These are phyloP conservation scores for Fusarium algeriense DNA, from an alignment of 2,329 filamentous ascomycete genomes.

Conservation along the genomic window DNA sequence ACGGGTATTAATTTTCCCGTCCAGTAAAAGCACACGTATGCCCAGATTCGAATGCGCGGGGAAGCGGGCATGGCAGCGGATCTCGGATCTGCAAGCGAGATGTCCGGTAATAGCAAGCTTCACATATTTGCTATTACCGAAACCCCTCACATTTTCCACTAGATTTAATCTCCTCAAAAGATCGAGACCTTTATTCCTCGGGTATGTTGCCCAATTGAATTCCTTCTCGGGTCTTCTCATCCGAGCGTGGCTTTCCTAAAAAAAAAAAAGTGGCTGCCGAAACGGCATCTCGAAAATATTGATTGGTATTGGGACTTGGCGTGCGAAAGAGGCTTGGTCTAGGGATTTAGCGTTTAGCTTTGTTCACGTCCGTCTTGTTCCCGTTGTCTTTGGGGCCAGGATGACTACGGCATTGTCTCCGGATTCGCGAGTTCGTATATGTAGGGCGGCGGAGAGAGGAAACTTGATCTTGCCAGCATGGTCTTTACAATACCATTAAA, in stretches of 20 bases:
- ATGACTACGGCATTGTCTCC: constrained; percentile 13
- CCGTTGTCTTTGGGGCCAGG: constrained; percentile 18
- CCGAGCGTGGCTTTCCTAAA: constrained; percentile 16
- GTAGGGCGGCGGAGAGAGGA: neutral
- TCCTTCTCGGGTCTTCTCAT: constrained; percentile 14
- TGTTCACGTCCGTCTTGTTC: constrained; percentile 43
- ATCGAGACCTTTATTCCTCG: neutral
- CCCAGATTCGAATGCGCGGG: constrained; percentile 1
- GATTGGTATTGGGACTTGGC: neutral
- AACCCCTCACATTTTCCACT: neutral
- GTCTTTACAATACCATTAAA: neutral
- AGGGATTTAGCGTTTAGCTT: constrained; percentile 18
- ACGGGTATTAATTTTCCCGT: neutral
- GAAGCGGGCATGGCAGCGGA: constrained; percentile 2
- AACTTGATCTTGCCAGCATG: neutral
- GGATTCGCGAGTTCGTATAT: neutral
- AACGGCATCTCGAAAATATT: constrained; percentile 10
- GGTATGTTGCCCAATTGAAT: constrained; percentile 5
- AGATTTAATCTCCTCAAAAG: neutral
- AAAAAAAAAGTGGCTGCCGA: constrained; percentile 12
- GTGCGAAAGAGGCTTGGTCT: constrained; percentile 24
- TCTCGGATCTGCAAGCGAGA: constrained; percentile 35
- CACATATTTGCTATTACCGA: neutral
- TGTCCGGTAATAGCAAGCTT: constrained; percentile 23
- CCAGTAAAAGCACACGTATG: constrained; percentile 1